Evolutionary conservation across 139 green algal genomes (phyloP), one percentile per base, ranked within the genome.

Genomic region (Micractinium sp.): DNA sequence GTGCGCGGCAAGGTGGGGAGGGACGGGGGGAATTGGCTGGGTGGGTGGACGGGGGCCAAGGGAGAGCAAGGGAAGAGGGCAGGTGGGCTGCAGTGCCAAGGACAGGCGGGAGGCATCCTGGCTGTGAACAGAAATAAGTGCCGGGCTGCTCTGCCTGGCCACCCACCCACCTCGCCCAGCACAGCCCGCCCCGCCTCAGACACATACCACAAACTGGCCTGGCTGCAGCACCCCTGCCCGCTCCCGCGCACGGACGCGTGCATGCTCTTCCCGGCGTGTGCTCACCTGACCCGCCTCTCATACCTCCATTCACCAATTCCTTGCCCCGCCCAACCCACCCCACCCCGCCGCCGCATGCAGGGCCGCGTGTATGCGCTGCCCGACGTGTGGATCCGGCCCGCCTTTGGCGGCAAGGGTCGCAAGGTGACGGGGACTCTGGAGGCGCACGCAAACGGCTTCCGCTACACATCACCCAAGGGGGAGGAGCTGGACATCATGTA

Each of bases 401-500:
- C 89, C 0, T 96, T 99, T 86, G 96, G 95, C 16, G 96, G 96
- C 73, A 97, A 98, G 89, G 98, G 98, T 3, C 94, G 96, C 84
- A 99, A 99, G 93, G 90, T 97, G 67, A 94, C 97, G 0, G 98
- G 98, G 9, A 94, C 92, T 12, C 94, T 99, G 87, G 97, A 99
- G 91, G 96, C 96, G 29, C 98, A 99, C 90, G 89, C 93, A 31
- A 99, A 99, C 85, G 98, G 98, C 71, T 99, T 99, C 95, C 92
- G 98, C 53, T 99, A 99, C 91, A 85, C 88, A n/a, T 95, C 92
- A 56, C 95, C 95, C 36, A 96, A 96, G 88, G 94, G 93, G 77
- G 97, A 99, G 92, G 88, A 93, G 71, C 89, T 99, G 63, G 97
- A 99, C 91, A 94, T 99, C 83, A 99, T 99, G 96, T 97, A 95